Percentiles rank a stretch among this genome's conserved stretches.
These are phyloP conservation scores for Pulveroboletus sp. DNA, from an alignment of 768 basidiomycete genomes.

Conservation along the genomic window DNA sequence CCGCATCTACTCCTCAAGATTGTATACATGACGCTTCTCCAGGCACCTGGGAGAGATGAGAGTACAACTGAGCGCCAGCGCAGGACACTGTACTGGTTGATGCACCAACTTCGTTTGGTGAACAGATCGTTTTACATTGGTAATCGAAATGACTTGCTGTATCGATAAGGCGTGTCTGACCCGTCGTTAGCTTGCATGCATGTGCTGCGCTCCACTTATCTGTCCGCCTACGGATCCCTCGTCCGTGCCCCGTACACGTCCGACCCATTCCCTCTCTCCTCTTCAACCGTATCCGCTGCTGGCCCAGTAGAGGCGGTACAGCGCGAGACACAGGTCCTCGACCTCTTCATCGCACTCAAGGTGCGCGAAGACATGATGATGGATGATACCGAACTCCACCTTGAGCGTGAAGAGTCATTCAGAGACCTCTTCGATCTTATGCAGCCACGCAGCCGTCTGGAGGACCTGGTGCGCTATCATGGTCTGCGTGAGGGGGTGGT, in stretches of 20 bases:
- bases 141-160: slow-evolving; percentile 11
- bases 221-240: slow-evolving; percentile 58
- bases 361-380: slow-evolving; percentile 74
- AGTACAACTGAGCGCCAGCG: slow-evolving; percentile 49
- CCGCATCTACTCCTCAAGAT: slow-evolving; percentile 65
- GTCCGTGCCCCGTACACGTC: slow-evolving; percentile 68
- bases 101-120: slow-evolving; percentile 57
- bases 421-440: slow-evolving; percentile 73
- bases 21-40: slow-evolving; percentile 61
- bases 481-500: slow-evolving; percentile 39
- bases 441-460: slow-evolving; percentile 70
- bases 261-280: slow-evolving; percentile 66
- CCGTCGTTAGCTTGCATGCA: slow-evolving; percentile 64
- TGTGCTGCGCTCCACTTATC: slow-evolving; percentile 69
- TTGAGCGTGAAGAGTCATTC: slow-evolving; percentile 71
- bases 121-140: slow-evolving; percentile 66
- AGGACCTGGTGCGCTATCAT: slow-evolving; percentile 58
- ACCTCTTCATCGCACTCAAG: slow-evolving; percentile 76
- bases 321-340: slow-evolving; percentile 70
- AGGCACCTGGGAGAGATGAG: slow-evolving; percentile 36
- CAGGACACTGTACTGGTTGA: slow-evolving; percentile 69
- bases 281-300: slow-evolving; percentile 21
- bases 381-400: slow-evolving; percentile 70
- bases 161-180: neutral
- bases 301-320: slow-evolving; percentile 46